Evolutionary conservation across 139 green algal species (phyloP).

Genomic region (Chlorella sorokiniana): DNA sequence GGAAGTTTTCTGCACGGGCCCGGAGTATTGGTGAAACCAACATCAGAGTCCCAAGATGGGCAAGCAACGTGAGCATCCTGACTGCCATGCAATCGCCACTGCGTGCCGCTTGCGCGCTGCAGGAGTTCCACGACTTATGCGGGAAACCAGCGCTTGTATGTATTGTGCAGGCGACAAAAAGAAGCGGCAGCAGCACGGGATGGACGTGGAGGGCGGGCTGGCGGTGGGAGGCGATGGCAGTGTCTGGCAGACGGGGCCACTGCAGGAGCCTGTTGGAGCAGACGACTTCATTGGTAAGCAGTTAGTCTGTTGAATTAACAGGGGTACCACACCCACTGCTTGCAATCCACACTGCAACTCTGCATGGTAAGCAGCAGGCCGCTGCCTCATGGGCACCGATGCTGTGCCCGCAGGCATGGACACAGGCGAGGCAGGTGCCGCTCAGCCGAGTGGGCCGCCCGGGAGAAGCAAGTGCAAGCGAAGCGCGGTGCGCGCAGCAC

Average conservation of each 20-base stretch:
- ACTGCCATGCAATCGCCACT: no score
- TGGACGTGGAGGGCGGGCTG: neutral
- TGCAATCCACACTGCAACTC: no score
- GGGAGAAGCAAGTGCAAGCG: neutral
- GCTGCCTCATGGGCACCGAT: neutral
- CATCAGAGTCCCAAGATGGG: no score
- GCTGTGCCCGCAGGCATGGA: constrained; percentile 17
- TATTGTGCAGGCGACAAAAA: no score
- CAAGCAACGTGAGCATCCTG: no score
- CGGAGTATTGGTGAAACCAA: no score
- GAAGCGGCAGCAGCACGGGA: constrained; percentile 8
- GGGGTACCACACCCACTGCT: neutral
- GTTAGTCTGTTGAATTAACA: no score
- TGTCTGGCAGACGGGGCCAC: constrained; percentile 10
- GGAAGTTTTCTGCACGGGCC: no score
- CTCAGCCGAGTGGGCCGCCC: no score
- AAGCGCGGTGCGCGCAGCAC: constrained; percentile 19
- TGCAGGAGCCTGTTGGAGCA: neutral
- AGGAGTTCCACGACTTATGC: neutral
- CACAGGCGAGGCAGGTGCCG: constrained; percentile 4
- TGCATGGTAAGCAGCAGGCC: neutral
- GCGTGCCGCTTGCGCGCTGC: no score
- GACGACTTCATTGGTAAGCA: neutral
- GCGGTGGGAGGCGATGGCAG: neutral
- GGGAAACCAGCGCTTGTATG: neutral